Base-by-base conservation (phyloP, 495 filamentous ascomycete species). In the Bacidia rubella region DNA sequence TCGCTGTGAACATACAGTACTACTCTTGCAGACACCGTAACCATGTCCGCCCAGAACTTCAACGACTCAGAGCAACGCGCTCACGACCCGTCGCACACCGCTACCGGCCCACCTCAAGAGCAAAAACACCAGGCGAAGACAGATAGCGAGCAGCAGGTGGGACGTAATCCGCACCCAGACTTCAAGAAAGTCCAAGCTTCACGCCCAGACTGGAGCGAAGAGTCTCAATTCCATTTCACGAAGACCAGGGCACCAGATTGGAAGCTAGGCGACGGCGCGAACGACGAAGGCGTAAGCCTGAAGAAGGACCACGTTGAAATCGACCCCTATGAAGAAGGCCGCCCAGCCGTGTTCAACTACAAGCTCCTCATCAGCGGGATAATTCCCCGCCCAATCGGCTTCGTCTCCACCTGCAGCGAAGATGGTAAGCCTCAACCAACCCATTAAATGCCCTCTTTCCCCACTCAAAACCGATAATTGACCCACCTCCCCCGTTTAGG, bases 291-390 rank as follows among this genome's bases (percentile, higher is more conserved):
- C 19, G 73, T 71, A 56, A 67, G 68, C 41, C 63, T 79, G 54
- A 68, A 74, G 40, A 73, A 77, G 52, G 66, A 75, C 12, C 87
- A 93, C 62, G 65, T 92, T 43, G 71, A 82, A 56, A 92, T 97
- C 56, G 81, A 96, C 67, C 90, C 90, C 7, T 80, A 90, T 60
- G 80, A 74, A 41, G 70, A 80, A 15, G 82, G 82, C 21, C 76
- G 90, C 0, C 78, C 82, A 0, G 64, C 77, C 0, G 66, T 71
- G 0, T 80, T 75, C 62, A 96, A 96, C 70, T 97, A 97, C 72
- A 95, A 95, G 69, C 79, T 96, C 11, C 73, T 96, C 17, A 95
- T 96, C 66, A 85, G 79, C 1, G 85, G 80, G 23, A 82, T 97
- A 57, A 78, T 93, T 21, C 90, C 90, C 0, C 75, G 90, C 20